Evolutionary conservation across 305 asterid species (phyloP), one percentile per base, ranked within the genome.

Genomic region (Caryopteris hybrid): DNA sequence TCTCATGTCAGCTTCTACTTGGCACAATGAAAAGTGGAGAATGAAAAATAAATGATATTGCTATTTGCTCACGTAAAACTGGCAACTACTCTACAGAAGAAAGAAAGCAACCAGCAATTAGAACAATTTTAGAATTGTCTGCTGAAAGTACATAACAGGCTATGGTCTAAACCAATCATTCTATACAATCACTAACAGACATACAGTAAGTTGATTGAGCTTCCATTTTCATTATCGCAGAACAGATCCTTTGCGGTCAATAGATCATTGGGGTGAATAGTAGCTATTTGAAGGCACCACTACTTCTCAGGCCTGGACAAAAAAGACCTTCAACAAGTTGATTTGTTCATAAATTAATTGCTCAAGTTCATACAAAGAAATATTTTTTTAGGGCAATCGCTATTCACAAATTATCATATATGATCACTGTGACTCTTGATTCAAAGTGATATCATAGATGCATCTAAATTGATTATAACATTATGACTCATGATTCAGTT

Each of bases 1-100:
- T 82, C 81, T 89, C 82, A 81, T 81, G 64, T 87, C 96, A 66
- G 77, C 84, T 84, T 94, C 99, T 94, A 81, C 64, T 52, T 59
- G 81, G 80, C 56, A 76, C 51, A 81, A 73, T 39, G 51, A 29
- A 63, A 64, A 33, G 33, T 3, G 22, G 38, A 38, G 21, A 51
- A 62, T 51, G 55, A 18, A 33, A 66, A 51, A n/a, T 9, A n/a
- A 17, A 54, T 50, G 10, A 42, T 22, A 64, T 25, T 14, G 41
- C 16, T 39, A 33, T 16, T n/a, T 16, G n/a, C 34, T 3, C 13
- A 29, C 2, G 50, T 43, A 62, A 39, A 58, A 39, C n/a, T 47
- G 33, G 23, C 38, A 45, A 60, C 61, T 25, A 50, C 4, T 59
- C 66, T 41, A 21, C 33, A 45, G 13, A 42, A 63, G 58, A 56